These are phyloP conservation scores for Lentinula detonsa DNA, from an alignment of 768 basidiomycete genomes.

Conservation along the genomic window DNA sequence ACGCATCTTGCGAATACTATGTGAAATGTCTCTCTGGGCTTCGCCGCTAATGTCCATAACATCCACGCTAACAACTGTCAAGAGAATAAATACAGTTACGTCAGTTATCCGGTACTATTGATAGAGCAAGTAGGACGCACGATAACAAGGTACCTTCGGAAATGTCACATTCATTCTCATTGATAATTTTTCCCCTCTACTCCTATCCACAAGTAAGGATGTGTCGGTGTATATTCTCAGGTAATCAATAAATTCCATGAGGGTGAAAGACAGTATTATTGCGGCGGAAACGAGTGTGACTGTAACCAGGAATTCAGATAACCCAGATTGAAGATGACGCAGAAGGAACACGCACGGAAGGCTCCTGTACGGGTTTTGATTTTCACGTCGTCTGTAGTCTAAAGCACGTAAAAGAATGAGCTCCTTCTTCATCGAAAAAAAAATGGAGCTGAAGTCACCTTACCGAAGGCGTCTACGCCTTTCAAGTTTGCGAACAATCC, in stretches of 20 bases:
- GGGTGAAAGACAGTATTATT: conserved; percentile 86
- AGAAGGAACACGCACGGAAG: conserved; percentile 50
- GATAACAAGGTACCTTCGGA: conserved; percentile 94
- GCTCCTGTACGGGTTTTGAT: conserved; percentile 96
- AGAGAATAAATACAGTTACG: neutral
- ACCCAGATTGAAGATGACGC: no score
- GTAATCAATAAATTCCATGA: conserved; percentile 96
- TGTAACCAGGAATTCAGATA: conserved; percentile 20
- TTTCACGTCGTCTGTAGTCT: conserved; percentile 99
- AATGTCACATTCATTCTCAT: conserved; percentile 92
- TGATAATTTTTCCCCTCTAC: conserved; percentile 89
- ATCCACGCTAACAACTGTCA: conserved; percentile 85
- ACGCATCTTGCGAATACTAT: conserved; percentile 85
- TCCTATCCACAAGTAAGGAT: conserved; percentile 90
- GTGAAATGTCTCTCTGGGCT: conserved; percentile 84
- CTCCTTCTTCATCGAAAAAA: neutral
- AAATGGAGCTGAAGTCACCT: conserved; percentile 50
- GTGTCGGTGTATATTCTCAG: conserved; percentile 82
- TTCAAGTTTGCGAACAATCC: conserved; percentile 72
- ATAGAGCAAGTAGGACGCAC: conserved; percentile 43
- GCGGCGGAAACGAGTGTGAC: conserved; percentile 90
- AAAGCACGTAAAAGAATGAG: neutral
- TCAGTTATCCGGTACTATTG: neutral
- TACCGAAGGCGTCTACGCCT: conserved; percentile 98
- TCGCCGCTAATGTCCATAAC: conserved; percentile 99